Conservation (phyloP, 495 filamentous ascomycete species). For the Hapsidospora chrysogenum region DNA sequence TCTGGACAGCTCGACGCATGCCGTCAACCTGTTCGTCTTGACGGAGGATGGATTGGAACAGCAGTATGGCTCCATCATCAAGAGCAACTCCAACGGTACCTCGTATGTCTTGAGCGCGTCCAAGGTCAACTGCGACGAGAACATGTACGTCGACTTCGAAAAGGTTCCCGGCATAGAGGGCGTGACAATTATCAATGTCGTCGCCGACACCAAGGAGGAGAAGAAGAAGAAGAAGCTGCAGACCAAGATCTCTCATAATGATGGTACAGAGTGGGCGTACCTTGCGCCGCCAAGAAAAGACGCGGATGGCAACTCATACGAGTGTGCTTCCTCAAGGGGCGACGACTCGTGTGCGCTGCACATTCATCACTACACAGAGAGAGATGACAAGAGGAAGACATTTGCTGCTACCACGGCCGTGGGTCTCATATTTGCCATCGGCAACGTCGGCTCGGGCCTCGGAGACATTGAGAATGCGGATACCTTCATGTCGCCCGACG, state of each 20-base stretch:
- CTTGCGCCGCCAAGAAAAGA: conserved; percentile 53
- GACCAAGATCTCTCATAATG: conserved; percentile 88
- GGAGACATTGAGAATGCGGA: conserved; percentile 43
- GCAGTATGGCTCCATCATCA: conserved; percentile 75
- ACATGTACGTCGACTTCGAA: conserved; percentile 84
- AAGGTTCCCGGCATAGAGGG: conserved; percentile 86
- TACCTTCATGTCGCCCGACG: conserved; percentile 80
- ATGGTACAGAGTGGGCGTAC: conserved; percentile 71
- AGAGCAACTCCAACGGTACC: conserved; percentile 96
- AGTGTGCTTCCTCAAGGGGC: conserved; percentile 40
- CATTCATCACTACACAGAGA: conserved; percentile 88
- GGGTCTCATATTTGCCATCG: conserved; percentile 78
- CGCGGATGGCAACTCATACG: conserved; percentile 48
- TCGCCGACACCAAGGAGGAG: conserved; percentile 47
- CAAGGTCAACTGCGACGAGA: conserved; percentile 57
- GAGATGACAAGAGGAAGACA: conserved; percentile 57
- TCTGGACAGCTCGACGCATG: conserved; percentile 79
- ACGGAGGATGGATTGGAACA: conserved; percentile 41
- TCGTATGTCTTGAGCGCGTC: conserved; percentile 71
- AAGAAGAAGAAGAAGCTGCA: conserved; percentile 62
- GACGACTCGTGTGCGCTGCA: conserved; percentile 66
- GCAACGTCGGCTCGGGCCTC: conserved; percentile 71
- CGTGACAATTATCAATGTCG: conserved; percentile 70
- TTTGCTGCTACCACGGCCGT: conserved; percentile 80
- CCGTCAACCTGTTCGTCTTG: conserved; percentile 81